Conservation (phyloP, 306 rosid genomes). For the Elaeagnus macrophylla region DNA sequence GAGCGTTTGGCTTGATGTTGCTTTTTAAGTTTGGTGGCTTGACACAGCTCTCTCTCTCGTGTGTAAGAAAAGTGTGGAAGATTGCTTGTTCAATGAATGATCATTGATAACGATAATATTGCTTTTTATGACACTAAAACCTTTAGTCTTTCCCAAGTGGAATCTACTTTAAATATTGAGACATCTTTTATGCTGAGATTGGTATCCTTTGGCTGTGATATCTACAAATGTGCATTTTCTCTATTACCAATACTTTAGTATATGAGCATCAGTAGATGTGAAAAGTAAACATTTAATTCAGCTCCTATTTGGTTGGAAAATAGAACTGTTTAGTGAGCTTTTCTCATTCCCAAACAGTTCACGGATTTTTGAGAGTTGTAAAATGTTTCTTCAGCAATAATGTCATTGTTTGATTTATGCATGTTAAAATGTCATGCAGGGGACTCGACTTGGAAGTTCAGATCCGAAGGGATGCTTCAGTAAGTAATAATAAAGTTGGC, state of each 20-base stretch:
- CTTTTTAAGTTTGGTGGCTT: conserved; percentile 23
- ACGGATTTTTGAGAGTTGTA: no score
- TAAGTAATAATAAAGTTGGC: conserved; percentile 34
- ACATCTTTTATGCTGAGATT: not conserved
- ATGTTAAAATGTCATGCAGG: conserved; percentile 49
- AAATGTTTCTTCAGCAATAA: not conserved
- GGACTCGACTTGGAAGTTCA: conserved; percentile 97
- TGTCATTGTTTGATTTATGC: conserved; percentile 4
- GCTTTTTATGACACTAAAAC: conserved; percentile 33
- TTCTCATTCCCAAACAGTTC: no score
- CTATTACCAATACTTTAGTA: no score
- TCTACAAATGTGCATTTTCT: no score
- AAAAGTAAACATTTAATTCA: no score
- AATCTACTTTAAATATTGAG: conserved; percentile 1
- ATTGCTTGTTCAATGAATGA: conserved; percentile 26
- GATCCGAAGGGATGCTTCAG: conserved; percentile 99
- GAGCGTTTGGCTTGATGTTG: conserved; percentile 17
- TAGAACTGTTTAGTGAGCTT: no score
- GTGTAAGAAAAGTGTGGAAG: conserved; percentile 21
- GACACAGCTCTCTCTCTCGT: conserved; percentile 2
- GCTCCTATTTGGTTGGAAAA: no score
- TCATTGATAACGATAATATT: conserved; percentile 37
- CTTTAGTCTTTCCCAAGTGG: not conserved
- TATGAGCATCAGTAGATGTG: no score
- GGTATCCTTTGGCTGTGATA: not conserved